Base-by-base conservation (phyloP, 2,329 filamentous ascomycete genomes). In the Ustilaginoidea virens region DNA sequence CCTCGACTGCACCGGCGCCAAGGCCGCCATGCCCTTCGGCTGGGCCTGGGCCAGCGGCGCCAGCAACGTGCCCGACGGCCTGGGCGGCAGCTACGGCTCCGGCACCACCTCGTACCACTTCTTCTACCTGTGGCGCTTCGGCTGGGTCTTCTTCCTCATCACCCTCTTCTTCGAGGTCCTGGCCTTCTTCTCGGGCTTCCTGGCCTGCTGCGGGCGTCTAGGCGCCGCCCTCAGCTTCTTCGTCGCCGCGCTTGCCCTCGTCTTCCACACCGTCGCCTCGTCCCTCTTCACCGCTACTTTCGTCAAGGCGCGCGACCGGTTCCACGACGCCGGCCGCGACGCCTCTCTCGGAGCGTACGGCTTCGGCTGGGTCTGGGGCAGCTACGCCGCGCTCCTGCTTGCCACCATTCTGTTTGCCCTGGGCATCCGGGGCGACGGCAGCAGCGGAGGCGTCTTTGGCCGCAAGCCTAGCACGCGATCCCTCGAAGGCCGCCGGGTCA, bases 121-220 rank as follows among this genome's bases (percentile, higher is more conserved):
- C 62, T 96, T 68, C 59, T 82, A 85, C 56, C 66, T 90, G 48
- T 92, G 83, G 59, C 73, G 87, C 23, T 93, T 94, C 60, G 79
- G 82, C 52, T 96, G 87, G 69, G 82, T 86, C 21, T 90, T 93
- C 55, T 80, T 80, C 59, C 61, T 96, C 32, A 76, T 96, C 39
- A 72, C 74, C 12, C 68, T 94, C 21, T 74, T 93, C 62, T 90
- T 92, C 51, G 69, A 70, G 37, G 63, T 69, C 27, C 32, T 72
- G 16, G 70, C 77, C 36, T 72, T 86, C 47, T 67, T 83, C 52
- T 56, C 65, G 8, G 69, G 74, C 38, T 62, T 83, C 36, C 53
- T 85, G 11, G 76, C 79, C 11, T 73, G 78, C 46, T 80, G 64
- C 53, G 74, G 74, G 19, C 71, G 80, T 32, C 61, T 85, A 2